phyloP scores from a whole-genome alignment of 805 yeast genomes.

The Barnettozyma sp. region DNA sequence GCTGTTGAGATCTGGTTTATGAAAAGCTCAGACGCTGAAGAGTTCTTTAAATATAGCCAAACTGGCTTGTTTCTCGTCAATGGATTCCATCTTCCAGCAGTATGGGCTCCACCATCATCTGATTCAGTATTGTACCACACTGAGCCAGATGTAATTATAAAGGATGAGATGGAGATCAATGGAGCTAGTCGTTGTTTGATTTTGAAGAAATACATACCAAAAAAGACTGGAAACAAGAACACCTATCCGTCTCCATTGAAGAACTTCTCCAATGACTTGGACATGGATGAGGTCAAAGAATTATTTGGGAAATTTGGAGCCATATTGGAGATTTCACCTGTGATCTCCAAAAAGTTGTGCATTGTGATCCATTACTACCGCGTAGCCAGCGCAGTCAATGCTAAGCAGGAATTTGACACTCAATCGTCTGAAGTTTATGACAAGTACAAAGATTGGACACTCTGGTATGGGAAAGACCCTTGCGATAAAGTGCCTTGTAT shows the following conservation, averaged over 20 bases:
- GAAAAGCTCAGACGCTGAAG: slow-evolving; percentile 44
- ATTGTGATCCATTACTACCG: slow-evolving; percentile 55
- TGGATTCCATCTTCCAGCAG: slow-evolving; percentile 42
- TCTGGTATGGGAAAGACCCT: slow-evolving; percentile 62
- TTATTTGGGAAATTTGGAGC: slow-evolving; percentile 56
- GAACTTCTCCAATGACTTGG: slow-evolving; percentile 37
- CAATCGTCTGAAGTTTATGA: slow-evolving; percentile 29
- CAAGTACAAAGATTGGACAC: slow-evolving; percentile 53
- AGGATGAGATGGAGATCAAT: slow-evolving; percentile 29
- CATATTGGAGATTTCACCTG: slow-evolving; percentile 55
- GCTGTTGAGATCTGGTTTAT: slow-evolving; percentile 45
- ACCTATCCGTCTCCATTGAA: slow-evolving; percentile 38
- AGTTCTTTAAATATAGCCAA: slow-evolving; percentile 44
- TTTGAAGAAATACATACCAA: slow-evolving; percentile 32
- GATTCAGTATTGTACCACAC: slow-evolving; percentile 7
- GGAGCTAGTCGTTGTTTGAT: slow-evolving; percentile 55
- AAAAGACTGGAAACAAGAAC: slow-evolving; percentile 12
- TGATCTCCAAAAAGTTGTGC: slow-evolving; percentile 59
- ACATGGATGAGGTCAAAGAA: slow-evolving; percentile 34
- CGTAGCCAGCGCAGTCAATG: slow-evolving; percentile 51
- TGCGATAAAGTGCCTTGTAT: slow-evolving; percentile 47
- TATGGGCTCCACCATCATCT: slow-evolving; percentile 33
- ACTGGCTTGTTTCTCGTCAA: slow-evolving; percentile 53
- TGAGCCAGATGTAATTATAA: slow-evolving; percentile 14
- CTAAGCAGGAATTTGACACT: slow-evolving; percentile 40